A percentile compares a stretch with the other conserved stretches of the same genome.
Conservation (phyloP, 768 basidiomycete genomes). For the Lactifluus volemus region DNA sequence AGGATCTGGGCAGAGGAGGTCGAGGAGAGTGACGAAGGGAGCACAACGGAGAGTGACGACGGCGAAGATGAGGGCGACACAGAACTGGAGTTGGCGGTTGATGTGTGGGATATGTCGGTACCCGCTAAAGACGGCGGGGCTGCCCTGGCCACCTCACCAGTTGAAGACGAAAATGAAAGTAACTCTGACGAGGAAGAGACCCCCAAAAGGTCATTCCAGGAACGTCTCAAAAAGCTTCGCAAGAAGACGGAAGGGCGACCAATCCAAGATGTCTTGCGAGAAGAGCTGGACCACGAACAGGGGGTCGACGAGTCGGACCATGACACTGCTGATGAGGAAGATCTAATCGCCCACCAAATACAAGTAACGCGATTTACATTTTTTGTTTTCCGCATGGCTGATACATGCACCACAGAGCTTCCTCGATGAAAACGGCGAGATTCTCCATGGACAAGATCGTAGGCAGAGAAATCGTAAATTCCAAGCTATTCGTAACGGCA, state of each 20-base stretch:
- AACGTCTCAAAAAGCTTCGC: constrained; percentile 29
- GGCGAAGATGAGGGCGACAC: constrained; percentile 18
- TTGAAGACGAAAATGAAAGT: constrained; percentile 24
- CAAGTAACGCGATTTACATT: constrained; percentile 10
- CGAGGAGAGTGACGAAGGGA: constrained; percentile 22
- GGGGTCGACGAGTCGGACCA: neutral
- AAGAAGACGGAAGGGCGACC: constrained; percentile 19
- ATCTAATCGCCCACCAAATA: constrained; percentile 23
- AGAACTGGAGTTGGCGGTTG: constrained; percentile 18
- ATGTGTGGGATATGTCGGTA: neutral
- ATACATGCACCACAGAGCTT: constrained; percentile 24
- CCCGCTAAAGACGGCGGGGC: neutral
- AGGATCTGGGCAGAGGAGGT: constrained; percentile 37
- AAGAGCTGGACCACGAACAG: constrained; percentile 6
- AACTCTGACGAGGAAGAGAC: constrained; percentile 31
- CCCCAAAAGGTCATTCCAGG: constrained; percentile 30
- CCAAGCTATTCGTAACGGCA: constrained; percentile 49
- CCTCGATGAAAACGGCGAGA: constrained; percentile 48
- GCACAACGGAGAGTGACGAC: constrained; percentile 29
- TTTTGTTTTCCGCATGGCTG: constrained; percentile 16
- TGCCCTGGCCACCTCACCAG: neutral
- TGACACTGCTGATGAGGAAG: constrained; percentile 26
- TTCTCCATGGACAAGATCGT: constrained; percentile 36
- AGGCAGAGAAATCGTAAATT: constrained; percentile 51
- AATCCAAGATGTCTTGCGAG: constrained; percentile 15